Conservation (phyloP, 305 asterid genomes). For the Fraxinus floribunda region DNA sequence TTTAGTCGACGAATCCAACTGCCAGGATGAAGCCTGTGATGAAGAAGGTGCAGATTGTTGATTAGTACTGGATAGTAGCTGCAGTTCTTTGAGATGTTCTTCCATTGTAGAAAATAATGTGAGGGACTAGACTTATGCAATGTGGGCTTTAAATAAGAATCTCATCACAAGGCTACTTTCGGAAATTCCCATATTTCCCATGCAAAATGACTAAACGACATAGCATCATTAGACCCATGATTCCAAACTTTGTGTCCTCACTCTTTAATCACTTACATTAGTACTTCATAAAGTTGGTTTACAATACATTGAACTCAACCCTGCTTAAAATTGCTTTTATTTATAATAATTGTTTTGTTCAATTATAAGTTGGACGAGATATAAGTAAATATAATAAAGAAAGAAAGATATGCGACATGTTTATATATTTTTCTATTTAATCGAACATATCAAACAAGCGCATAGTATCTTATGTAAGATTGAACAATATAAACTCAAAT, state of each 20-base stretch:
- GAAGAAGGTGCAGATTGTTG: constrained; percentile 24
- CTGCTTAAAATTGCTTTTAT: neutral
- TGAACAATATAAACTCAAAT: neutral
- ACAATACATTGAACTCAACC: neutral
- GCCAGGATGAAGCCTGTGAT: constrained; percentile 32
- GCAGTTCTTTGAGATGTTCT: constrained; percentile 49
- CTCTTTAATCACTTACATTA: neutral
- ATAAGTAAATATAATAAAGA: neutral
- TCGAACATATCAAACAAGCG: neutral
- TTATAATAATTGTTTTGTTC: neutral
- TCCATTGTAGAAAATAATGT: constrained; percentile 34
- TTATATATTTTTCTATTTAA: neutral
- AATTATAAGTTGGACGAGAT: neutral
- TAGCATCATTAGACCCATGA: constrained; percentile 35
- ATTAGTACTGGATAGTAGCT: constrained; percentile 38
- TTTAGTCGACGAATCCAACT: constrained; percentile 18
- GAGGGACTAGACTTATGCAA: constrained; percentile 11
- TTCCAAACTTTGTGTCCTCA: constrained; percentile 21
- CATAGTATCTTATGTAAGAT: neutral
- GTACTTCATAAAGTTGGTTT: neutral
- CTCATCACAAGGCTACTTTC: constrained; percentile 15
- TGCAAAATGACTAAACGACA: constrained; percentile 43
- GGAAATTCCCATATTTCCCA: constrained; percentile 33
- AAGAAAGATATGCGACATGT: neutral
- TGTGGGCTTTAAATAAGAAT: constrained; percentile 31